Base-by-base conservation (phyloP, 306 rosid species). In the Ammopiptanthus mongolicus region DNA sequence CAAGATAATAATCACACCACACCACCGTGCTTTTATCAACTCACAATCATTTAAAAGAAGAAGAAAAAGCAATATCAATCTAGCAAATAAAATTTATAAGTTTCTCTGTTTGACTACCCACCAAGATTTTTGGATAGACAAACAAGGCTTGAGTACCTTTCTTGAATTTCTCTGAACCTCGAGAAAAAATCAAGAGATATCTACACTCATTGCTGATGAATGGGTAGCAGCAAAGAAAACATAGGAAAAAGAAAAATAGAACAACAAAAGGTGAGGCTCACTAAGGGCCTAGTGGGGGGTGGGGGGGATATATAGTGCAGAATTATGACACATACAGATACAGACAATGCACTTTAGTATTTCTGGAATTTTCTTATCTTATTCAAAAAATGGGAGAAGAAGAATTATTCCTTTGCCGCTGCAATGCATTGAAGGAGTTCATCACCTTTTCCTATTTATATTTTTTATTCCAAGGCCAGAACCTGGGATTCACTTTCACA, bases 361-460 rank as follows among this genome's bases (percentile, higher is more conserved):
- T 65, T 37, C 46, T 55, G 31, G 17, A 55, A 33, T 36, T 74
- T 73, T 71, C 69, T 66, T 46, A 71, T 71, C 48, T 81, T 76
- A 66, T 72, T 76, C 59, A 70, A 11, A 76, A 72, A 71, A 71
- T 71, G 78, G 66, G 12, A 82, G 77, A 65, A 82, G 72, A 77
- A 39, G 72, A 78, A 65, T 23, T 39, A 85, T 75, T 82, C 87
- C 97, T 74, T 79, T 62, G 87, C 87, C 36, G 79, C 83, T 29
- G 33, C 81, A 83, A 71, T 78, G 84, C 85, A 33, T 76, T 64
- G 85, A 70, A 78, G 86, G 88, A 88, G 80, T 84, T 85, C 90
- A 74, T 82, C 88, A 70, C 80, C 88, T 84, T 87, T 69, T 68
- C 81, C 89, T 75, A 76, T 69, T 81, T 82, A 77, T n/a, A n/a